Evolutionary conservation across 805 yeast species (phyloP).

Genomic region (Saccharomycopsis selenospora): DNA sequence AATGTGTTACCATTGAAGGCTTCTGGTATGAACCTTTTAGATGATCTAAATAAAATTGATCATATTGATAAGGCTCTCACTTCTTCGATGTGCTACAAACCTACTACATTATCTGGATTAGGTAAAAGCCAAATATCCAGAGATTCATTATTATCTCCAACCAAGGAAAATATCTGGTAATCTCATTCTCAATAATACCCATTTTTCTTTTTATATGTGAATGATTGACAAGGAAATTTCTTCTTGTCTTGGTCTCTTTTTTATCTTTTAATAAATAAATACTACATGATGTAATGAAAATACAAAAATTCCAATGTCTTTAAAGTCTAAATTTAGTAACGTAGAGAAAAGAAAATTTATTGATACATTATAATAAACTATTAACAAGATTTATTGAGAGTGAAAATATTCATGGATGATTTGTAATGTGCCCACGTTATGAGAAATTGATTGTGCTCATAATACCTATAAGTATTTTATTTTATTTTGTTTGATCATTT

Average conservation of each 20-base stretch:
- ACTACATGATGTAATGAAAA: too few species aligned
- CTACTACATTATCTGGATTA: neutral
- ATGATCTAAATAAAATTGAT: slow-evolving; percentile 18
- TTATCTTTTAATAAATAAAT: too few species aligned
- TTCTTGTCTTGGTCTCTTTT: too few species aligned
- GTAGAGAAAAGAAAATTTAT: neutral
- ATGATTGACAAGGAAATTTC: too few species aligned
- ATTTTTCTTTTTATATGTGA: neutral
- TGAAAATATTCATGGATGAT: neutral
- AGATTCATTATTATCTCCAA: neutral
- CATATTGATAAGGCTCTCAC: slow-evolving; percentile 18
- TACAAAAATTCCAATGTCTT: too few species aligned
- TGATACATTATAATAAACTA: slow-evolving; percentile 1
- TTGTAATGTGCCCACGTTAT: neutral
- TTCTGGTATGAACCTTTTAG: slow-evolving; percentile 13
- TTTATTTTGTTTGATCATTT: too few species aligned
- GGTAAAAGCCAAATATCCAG: neutral
- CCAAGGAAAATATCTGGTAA: neutral
- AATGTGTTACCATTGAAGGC: slow-evolving; percentile 4
- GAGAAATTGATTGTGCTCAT: too few species aligned
- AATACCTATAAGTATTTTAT: too few species aligned
- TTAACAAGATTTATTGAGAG: neutral
- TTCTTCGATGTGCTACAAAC: neutral
- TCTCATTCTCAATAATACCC: neutral
- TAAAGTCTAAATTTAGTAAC: too few species aligned